Evolutionary conservation across 1,284 basidiomycete genomes (phyloP).

Genomic region (Takashimella koratensis): DNA sequence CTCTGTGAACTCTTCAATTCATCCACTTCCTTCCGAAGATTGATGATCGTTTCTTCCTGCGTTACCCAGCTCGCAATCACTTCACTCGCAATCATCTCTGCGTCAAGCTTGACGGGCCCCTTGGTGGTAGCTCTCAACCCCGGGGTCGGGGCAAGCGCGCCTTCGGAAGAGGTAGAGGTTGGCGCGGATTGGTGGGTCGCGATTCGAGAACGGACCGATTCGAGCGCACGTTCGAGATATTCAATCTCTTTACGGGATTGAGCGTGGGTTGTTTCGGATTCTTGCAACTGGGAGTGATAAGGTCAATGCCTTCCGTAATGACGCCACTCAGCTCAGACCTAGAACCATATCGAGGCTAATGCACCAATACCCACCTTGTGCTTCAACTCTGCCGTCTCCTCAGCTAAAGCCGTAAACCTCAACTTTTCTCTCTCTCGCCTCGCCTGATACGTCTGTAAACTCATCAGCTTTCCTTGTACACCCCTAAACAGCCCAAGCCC

Average conservation of each 20-base stretch:
- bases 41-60: constrained; percentile 65
- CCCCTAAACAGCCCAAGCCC: neutral
- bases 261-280: constrained; percentile 55
- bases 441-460: constrained; percentile 65
- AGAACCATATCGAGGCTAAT: too few relatives aligned
- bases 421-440: constrained; percentile 67
- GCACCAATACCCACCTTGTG: constrained; percentile 58
- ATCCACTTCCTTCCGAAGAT: constrained; percentile 56
- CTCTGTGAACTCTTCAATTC: constrained; percentile 1
- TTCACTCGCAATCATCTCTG: constrained; percentile 64
- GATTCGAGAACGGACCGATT: constrained; percentile 77
- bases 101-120: constrained; percentile 55
- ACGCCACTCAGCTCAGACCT: too few relatives aligned
- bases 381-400: constrained; percentile 71
- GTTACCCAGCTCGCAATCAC: constrained; percentile 66
- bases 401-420: constrained; percentile 69
- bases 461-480: neutral
- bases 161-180: too few relatives aligned
- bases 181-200: constrained; percentile 54
- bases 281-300: constrained; percentile 52
- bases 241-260: constrained; percentile 68
- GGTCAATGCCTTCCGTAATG: too few relatives aligned
- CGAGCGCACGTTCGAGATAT: constrained; percentile 75
- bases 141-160: constrained; percentile 45
- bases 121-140: constrained; percentile 27